Base-by-base conservation (phyloP, 495 filamentous ascomycete species). In the Xylaria venustula region DNA sequence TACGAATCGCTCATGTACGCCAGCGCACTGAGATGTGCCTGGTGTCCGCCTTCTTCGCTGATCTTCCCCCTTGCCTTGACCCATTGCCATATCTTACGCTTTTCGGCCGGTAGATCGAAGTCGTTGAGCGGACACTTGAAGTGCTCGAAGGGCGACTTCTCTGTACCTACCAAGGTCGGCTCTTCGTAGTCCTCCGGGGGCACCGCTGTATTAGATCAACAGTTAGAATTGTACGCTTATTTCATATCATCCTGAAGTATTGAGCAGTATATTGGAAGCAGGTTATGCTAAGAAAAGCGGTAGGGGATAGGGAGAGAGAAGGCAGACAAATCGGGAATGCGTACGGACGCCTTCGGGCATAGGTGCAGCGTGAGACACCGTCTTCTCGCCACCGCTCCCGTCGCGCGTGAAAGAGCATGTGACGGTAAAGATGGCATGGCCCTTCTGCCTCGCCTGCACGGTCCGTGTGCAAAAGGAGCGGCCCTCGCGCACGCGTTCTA, bases 1-100 rank as follows among this genome's bases (percentile, higher is more conserved):
- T 88, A 93, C 59, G 82, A 87, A 73, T 98, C 94, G 28, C 86
- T 89, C 71, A 97, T 89, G 74, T 98, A 98, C 17, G 94, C 94
- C 37, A 98, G 80, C 17, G 94, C 94, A 45, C 82, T 85, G 9
- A 96, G 78, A 67, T 97, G 92, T 9, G 91, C 89, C 61, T 88
- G 81, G 64, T 85, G 81, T n/a, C 90, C 89, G 28, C 89, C 89
- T n/a, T 79, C 72, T 1, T 83, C 76, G 44, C 83, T 87, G 61
- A 98, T 92, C 19, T 72, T 75, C 41, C 92, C 91, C 22, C 88
- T 82, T 2, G 90, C 86, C 36, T 89, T 87, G 48, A 96, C 78
- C 85, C 91, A 97, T 63, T 90, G 88, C 46, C 90, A 82, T 17
- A 87, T 80, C 64, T 81, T 84, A 71, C 90, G 91, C 46, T 87